Conservation (phyloP, 495 filamentous ascomycete species). For the Neurospora pannonica region DNA sequence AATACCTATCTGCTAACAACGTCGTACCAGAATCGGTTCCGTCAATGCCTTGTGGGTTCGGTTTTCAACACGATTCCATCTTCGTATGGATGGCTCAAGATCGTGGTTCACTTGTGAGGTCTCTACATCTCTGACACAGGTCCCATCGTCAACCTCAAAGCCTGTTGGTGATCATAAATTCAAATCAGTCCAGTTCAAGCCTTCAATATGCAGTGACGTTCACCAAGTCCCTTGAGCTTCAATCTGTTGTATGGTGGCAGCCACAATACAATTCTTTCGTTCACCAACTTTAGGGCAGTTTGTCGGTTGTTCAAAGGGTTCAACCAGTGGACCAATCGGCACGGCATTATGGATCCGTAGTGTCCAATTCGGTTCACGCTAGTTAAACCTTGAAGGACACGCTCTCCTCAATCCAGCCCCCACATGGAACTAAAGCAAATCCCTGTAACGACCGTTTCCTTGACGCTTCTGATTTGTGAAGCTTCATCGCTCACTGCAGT, state of each 20-base stretch:
- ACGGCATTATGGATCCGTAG: not conserved
- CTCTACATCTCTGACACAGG: not conserved
- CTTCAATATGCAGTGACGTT: no score
- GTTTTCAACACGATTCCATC: not conserved
- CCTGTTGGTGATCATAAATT: no score
- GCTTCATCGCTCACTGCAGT: not conserved
- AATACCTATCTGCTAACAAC: not conserved
- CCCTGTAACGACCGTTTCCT: not conserved
- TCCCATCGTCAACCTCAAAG: not conserved
- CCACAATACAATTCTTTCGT: no score
- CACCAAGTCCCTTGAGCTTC: no score
- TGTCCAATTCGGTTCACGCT: not conserved
- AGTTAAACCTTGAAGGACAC: not conserved
- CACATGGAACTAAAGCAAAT: not conserved
- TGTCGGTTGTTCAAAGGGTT: not conserved
- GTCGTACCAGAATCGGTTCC: not conserved
- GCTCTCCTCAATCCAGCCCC: not conserved
- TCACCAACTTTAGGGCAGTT: not conserved
- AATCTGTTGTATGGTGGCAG: no score
- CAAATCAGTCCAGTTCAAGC: no score
- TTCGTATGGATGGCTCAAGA: not conserved
- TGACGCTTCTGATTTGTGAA: not conserved
- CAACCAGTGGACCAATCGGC: not conserved
- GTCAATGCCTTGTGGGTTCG: not conserved
- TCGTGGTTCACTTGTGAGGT: not conserved